Conservation (phyloP, 768 basidiomycete genomes). For the Lactarius indigo region DNA sequence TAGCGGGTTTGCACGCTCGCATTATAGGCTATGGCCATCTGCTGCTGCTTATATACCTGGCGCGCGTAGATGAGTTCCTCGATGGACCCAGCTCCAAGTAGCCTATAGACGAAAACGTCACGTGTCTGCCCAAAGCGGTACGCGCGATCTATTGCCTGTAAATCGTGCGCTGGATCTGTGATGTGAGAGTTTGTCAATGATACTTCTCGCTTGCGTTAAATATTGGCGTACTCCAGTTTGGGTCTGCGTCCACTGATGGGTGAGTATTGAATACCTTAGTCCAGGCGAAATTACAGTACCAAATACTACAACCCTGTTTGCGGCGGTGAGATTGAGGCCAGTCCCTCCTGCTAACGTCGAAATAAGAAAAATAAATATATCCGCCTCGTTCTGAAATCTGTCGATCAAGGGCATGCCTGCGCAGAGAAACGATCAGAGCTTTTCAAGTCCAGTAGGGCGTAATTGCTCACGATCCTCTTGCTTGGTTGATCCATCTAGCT, state of each 20-base stretch:
- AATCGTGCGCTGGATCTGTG: slow-evolving; percentile 88
- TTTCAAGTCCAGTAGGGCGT: not conserved
- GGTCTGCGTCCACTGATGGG: slow-evolving; percentile 46
- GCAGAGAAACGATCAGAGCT: slow-evolving; percentile 2
- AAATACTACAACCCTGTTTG: slow-evolving; percentile 93
- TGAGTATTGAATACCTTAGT: not conserved
- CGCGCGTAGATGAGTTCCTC: slow-evolving; percentile 87
- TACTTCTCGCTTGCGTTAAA: not conserved
- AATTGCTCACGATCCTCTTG: slow-evolving; percentile 56
- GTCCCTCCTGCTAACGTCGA: slow-evolving; percentile 91
- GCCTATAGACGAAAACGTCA: slow-evolving; percentile 78
- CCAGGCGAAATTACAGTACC: slow-evolving; percentile 38
- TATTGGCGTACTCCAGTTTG: slow-evolving; percentile 82
- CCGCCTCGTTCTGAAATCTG: slow-evolving; percentile 68
- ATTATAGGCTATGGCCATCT: slow-evolving; percentile 87
- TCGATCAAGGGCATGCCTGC: slow-evolving; percentile 87
- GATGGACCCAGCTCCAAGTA: slow-evolving; percentile 82
- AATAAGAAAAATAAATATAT: slow-evolving; percentile 79
- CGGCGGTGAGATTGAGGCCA: slow-evolving; percentile 85
- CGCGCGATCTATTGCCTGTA: slow-evolving; percentile 88
- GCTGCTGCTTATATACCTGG: slow-evolving; percentile 91
- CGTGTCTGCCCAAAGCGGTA: slow-evolving; percentile 86
- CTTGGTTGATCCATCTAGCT: slow-evolving; percentile 75
- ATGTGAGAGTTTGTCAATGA: not conserved
- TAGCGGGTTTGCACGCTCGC: slow-evolving; percentile 81